Base-by-base conservation (phyloP, 768 basidiomycete genomes). In the Cantharellus anzutake region DNA sequence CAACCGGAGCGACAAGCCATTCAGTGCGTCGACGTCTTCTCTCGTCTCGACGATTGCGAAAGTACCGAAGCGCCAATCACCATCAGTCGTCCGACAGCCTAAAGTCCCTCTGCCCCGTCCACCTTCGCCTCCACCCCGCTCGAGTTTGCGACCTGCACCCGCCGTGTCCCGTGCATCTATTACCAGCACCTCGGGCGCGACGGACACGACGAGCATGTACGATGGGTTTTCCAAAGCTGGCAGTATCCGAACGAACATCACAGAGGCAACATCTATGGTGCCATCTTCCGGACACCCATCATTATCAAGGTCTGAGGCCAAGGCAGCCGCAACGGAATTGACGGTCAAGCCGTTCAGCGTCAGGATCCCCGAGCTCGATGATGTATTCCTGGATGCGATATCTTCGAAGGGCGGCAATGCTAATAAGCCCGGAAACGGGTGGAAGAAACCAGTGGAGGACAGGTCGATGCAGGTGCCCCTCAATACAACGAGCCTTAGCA, bases 231-330 rank as follows among this genome's bases (percentile, higher is more conserved):
- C 52, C 11, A 55, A 62, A 67, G 89, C 80, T 69, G 84, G 81
- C 48, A 90, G 87, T 5, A 80, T 89, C 62, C 76, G 84, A 65
- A 88, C 87, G n/a, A 73, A 82, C 61, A 86, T 81, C 40, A 90
- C 88, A 39, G 86, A 88, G 63, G 75, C 82, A 61, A 90, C 86
- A 20, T 85, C 83, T 42, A 69, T 77, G 68, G 67, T 14, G 67
- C 68, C 0, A 72, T 55, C 52, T 11, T 14, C 73, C 44, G 86
- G 86, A 65, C 71, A 73, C 11, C 81, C 82, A 3, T 84, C 83
- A 5, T 72, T 85, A 58, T 77, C 76, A 29, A 74, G 75, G 41
- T 74, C 81, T n/a, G 84, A 86, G 65, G 85, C 78, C 14, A 81
- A 37, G 11, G 35, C 14, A 7, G 52, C 52, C 1, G 52, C 35